phyloP scores from a whole-genome alignment of 2,329 filamentous ascomycete genomes.

The Nemania sp. region DNA sequence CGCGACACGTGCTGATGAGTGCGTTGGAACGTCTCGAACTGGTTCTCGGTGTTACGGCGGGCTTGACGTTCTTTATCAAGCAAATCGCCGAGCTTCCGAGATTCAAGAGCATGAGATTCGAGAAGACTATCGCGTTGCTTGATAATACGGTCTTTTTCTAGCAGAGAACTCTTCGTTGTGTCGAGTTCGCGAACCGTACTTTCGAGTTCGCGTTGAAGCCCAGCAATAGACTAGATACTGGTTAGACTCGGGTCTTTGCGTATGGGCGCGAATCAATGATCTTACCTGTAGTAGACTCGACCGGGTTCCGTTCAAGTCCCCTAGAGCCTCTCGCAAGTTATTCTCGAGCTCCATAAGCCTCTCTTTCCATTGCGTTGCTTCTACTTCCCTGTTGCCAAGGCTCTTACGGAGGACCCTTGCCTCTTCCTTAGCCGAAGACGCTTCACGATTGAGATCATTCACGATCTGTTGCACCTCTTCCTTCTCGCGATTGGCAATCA shows the following conservation, averaged over 20 bases:
- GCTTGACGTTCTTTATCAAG: conserved; percentile 90
- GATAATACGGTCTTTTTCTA: conserved; percentile 92
- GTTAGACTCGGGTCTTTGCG: conserved; percentile 35
- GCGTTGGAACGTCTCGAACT: conserved; percentile 89
- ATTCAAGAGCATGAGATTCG: conserved; percentile 89
- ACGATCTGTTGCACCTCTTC: conserved; percentile 94
- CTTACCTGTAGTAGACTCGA: conserved; percentile 84
- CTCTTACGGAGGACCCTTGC: conserved; percentile 83
- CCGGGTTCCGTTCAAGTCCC: conserved; percentile 86
- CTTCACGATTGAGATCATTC: conserved; percentile 90
- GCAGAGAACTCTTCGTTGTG: conserved; percentile 77
- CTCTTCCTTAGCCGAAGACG: conserved; percentile 86
- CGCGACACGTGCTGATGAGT: conserved; percentile 88
- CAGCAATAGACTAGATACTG: conserved; percentile 76
- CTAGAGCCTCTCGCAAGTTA: conserved; percentile 86
- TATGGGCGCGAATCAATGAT: conserved; percentile 1
- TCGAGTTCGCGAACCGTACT: conserved; percentile 86
- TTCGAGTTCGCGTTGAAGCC: conserved; percentile 89
- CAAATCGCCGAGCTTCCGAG: conserved; percentile 83
- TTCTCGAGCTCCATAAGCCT: conserved; percentile 89
- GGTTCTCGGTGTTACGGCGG: conserved; percentile 86
- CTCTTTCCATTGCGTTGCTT: conserved; percentile 92
- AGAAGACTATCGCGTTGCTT: conserved; percentile 89
- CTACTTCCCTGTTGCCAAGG: conserved; percentile 84
- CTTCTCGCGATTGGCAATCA: conserved; percentile 89